Evolutionary conservation across 2,329 filamentous ascomycete genomes (phyloP), one percentile per base, ranked within the genome.

Genomic region (Alternaria brassicicola): DNA sequence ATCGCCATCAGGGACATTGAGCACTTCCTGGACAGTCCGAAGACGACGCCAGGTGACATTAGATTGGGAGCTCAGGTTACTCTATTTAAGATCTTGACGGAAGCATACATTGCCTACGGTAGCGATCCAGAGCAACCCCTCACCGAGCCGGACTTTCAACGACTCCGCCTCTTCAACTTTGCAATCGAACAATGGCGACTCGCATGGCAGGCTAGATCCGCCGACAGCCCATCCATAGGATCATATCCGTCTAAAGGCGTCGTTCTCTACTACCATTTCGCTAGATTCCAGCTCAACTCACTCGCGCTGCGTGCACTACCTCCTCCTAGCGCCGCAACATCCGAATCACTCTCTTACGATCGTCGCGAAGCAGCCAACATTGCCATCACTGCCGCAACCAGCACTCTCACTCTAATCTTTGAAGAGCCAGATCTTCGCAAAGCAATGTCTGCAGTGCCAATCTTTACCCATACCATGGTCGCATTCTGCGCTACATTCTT

Each of bases 201-300:
- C 48, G 67, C 66, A 8, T 79, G 77, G 78, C 74, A 78, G 58
- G 62, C 70, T 21, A 62, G 71, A 31, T 74, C 71, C 2, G 67
- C 63, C 5, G 70, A 74, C 31, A 72, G 66, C 39, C 54, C 63
- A n/a, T 47, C 55, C 13, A 73, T 75, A 21, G 69, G 69, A 3
- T 74, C 72, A 4, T 75, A 74, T 39, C 81, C 81, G 2, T 81
- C 80, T 5, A 83, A 83, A 64, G 82, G 81, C 3, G 80, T 84
- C 9, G 79, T 83, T 1, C 69, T 85, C 4, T 83, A 85, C 66
- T 84, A 83, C 63, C 80, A 84, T 64, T 84, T 85, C 60, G 82
- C 81, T n/a, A 81, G 81, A 49, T 82, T 85, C 53, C 82, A 85
- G 50, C 76, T 85, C 26, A 83, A 84, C 57, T 69, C 82, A 67